These are phyloP conservation scores for Erythrophleum fordii DNA, from an alignment of 306 rosid species.

Conservation along the genomic window DNA sequence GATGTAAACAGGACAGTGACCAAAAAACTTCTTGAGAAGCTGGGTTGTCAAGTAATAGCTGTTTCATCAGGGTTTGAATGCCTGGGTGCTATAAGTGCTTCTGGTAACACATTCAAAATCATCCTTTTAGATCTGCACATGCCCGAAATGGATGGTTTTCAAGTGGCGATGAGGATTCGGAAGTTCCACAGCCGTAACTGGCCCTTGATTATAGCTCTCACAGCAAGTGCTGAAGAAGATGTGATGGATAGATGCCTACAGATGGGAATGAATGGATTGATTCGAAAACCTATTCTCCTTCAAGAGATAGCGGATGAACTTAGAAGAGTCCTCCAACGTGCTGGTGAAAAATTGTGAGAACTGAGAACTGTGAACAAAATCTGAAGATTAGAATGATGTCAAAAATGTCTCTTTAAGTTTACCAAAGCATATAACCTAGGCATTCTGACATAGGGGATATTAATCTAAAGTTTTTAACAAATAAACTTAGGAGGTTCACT, in stretches of 20 bases:
- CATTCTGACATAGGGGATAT: constrained; percentile 8
- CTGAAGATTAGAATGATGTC: not conserved
- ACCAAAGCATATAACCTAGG: constrained; percentile 1
- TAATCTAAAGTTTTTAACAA: constrained; percentile 31
- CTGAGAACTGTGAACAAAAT: not conserved
- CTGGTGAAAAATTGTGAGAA: constrained; percentile 55
- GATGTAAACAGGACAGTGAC: constrained; percentile 73
- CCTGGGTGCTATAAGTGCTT: constrained; percentile 49
- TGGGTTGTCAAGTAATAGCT: constrained; percentile 72
- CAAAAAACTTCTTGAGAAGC: constrained; percentile 80
- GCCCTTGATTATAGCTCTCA: constrained; percentile 78
- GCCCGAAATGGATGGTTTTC: constrained; percentile 89
- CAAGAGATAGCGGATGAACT: constrained; percentile 72
- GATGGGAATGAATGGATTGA: constrained; percentile 78
- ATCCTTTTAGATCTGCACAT: constrained; percentile 78
- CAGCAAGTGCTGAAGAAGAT: constrained; percentile 69
- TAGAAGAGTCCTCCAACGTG: constrained; percentile 54
- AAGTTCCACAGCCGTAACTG: constrained; percentile 57
- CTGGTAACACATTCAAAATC: constrained; percentile 50
- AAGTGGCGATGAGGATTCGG: constrained; percentile 67
- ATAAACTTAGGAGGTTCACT: constrained; percentile 32
- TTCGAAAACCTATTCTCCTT: constrained; percentile 73
- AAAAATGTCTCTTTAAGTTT: constrained; percentile 29
- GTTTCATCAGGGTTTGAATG: constrained; percentile 83
- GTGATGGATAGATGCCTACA: constrained; percentile 72